Conservation (phyloP, 2,329 filamentous ascomycete species). For the Aureobasidium sp. region DNA sequence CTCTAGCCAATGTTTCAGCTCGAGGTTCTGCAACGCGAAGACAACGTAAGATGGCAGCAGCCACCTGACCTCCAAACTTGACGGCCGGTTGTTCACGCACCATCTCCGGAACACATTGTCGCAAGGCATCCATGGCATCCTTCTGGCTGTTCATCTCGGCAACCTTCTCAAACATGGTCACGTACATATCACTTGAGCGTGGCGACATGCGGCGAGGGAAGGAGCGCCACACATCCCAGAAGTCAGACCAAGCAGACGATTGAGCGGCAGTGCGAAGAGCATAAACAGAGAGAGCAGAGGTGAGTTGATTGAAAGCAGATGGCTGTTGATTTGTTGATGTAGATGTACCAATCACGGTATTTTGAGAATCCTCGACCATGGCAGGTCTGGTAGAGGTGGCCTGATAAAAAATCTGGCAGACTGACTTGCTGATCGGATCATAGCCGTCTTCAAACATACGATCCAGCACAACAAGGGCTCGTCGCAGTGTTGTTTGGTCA, state of each 20-base stretch:
- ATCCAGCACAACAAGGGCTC: slow-evolving; percentile 34
- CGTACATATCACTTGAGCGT: slow-evolving; percentile 48
- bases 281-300: slow-evolving; percentile 19
- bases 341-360: not conserved
- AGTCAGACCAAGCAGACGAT: slow-evolving; percentile 36
- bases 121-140: slow-evolving; percentile 42
- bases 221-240: slow-evolving; percentile 54
- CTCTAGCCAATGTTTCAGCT: slow-evolving; percentile 28
- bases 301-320: slow-evolving; percentile 34
- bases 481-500: slow-evolving; percentile 18
- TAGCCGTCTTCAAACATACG: slow-evolving; percentile 33
- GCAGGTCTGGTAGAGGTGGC: not conserved
- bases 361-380: not conserved
- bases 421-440: slow-evolving; percentile 34
- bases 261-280: slow-evolving; percentile 5
- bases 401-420: slow-evolving; percentile 37
- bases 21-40: slow-evolving; percentile 46
- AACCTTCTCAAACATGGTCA: slow-evolving; percentile 42
- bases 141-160: slow-evolving; percentile 28
- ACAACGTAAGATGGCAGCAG: slow-evolving; percentile 44
- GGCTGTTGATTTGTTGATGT: slow-evolving; percentile 16
- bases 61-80: slow-evolving; percentile 34
- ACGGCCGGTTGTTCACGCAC: slow-evolving; percentile 45
- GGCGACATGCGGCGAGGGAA: slow-evolving; percentile 41
- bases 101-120: slow-evolving; percentile 54